A percentile compares a stretch with the other conserved stretches of the same genome.
phyloP scores from a whole-genome alignment of 1,284 basidiomycete genomes.

The Phlebopus sp. region DNA sequence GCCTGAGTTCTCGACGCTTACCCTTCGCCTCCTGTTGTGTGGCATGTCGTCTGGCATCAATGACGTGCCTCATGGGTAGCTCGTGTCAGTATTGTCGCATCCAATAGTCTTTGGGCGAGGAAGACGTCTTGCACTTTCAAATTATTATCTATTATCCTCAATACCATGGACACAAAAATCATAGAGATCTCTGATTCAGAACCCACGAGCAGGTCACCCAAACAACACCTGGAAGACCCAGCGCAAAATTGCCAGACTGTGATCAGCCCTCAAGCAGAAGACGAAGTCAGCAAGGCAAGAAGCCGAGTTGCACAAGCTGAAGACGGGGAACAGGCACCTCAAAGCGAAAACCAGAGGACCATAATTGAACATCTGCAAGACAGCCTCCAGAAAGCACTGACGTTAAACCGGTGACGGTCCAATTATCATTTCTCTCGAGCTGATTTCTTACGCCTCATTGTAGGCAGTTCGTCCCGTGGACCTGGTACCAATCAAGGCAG shows the following conservation, averaged over 20 bases:
- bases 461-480: no score
- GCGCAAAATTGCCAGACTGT: not conserved
- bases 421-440: no score
- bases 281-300: not conserved
- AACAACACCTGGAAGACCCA: not conserved
- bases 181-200: not conserved
- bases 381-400: not conserved
- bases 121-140: not conserved
- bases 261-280: not conserved
- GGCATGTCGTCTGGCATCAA: no score
- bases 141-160: not conserved
- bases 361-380: slow-evolving; percentile 3
- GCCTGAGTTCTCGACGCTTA: no score
- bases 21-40: no score
- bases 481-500: no score
- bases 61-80: no score
- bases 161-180: not conserved
- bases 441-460: no score
- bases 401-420: no score
- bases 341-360: not conserved
- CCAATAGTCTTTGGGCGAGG: no score
- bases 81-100: no score
- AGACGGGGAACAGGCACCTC: not conserved
- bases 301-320: not conserved
- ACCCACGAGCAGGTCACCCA: not conserved